These are phyloP conservation scores for Wickerhamomyces strasburgensis DNA, from an alignment of 805 yeast species.

Conservation along the genomic window DNA sequence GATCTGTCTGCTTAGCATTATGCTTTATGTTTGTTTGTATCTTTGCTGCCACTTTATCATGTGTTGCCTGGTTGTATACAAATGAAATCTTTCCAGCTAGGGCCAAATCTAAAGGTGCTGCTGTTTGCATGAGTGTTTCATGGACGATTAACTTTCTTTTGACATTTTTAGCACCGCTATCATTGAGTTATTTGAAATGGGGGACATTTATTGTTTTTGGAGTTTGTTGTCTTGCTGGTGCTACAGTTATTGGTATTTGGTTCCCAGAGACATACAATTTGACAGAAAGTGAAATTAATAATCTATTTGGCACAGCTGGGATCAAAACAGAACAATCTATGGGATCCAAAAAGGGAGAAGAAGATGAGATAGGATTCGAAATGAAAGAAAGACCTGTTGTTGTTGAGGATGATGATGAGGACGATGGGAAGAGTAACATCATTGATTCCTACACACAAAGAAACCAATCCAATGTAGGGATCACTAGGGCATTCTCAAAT, in stretches of 20 bases:
- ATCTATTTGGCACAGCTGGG: conserved; percentile 13
- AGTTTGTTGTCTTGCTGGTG: conserved; percentile 28
- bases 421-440: not conserved
- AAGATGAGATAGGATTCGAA: no score
- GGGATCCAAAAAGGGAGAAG: not conserved
- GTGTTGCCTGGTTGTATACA: conserved; percentile 46
- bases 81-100: conserved; percentile 43
- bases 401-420: not conserved
- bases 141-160: conserved; percentile 38
- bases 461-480: not conserved
- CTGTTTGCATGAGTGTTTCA: conserved; percentile 41
- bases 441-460: not conserved
- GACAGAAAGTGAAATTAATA: conserved; percentile 23
- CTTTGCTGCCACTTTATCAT: conserved; percentile 40
- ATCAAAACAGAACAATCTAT: not conserved
- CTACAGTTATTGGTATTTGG: conserved; percentile 25
- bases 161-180: conserved; percentile 36
- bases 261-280: conserved; percentile 43
- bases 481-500: no score
- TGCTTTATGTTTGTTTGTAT: conserved; percentile 42
- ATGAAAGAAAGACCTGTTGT: not conserved
- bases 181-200: conserved; percentile 32
- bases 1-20: conserved; percentile 39
- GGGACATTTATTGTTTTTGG: conserved; percentile 39
- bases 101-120: conserved; percentile 42